Evolutionary conservation across 2,329 filamentous ascomycete genomes (phyloP), one percentile per base, ranked within the genome.

Genomic region (Diplodia scrobiculata): DNA sequence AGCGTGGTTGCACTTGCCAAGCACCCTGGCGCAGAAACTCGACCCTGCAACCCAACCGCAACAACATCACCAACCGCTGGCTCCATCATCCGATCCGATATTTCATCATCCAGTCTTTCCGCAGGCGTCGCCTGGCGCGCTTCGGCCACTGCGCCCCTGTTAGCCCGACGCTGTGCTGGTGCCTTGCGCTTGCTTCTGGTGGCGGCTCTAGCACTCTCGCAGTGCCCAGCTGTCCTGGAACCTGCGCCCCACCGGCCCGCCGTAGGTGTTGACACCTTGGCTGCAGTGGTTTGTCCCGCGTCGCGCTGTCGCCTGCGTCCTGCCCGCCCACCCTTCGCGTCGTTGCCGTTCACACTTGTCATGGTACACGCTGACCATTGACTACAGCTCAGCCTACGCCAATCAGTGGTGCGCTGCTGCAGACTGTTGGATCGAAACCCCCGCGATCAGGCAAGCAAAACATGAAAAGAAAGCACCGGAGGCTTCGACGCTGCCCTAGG

Each of bases 101-200:
- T 25, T 25, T 25, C 21, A 32, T 51, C 48, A 9, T 27, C 9
- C 11, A 51, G 10, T 11, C 13, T 21, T 25, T 27, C 10, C 48
- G 11, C 48, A 2, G 48, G 48, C 21, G 21, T 51, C 48, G 10
- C 21, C 14, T 10, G 7, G 25, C 51, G 51, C 29, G 17, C 27
- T 36, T 54, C 51, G 27, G 13, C 51, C 29, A 19, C 51, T 34
- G 5, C 51, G 51, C n/a, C 27, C 51, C 51, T 54, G 32, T 54
- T 17, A 13, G 29, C 29, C 29, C 29, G 29, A 32, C 29, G 29
- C 29, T 32, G 29, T 32, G 29, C 36, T 54, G 51, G 29, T 54
- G 51, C 51, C 51, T 34, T 54, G 51, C 27, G 27, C 13, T 34
- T 32, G 27, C 21, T 25, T 25, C 10, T 25, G 1, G 47, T 50